These are phyloP conservation scores for Herpotrichia juniperi DNA, from an alignment of 2,329 filamentous ascomycete species.

Conservation along the genomic window DNA sequence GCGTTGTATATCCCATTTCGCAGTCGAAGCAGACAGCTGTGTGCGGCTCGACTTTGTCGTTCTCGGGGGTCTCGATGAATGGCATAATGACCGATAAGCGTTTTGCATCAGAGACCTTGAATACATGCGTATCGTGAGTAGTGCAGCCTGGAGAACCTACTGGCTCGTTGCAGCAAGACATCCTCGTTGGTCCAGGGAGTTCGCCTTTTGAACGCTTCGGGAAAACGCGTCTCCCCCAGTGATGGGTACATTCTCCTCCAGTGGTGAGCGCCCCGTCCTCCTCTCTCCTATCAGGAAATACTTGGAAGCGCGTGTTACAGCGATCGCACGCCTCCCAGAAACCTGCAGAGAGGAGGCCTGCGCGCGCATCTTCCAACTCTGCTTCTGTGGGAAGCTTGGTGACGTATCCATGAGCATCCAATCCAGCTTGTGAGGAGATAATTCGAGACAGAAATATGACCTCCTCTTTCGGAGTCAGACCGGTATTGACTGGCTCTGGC, in stretches of 20 bases:
- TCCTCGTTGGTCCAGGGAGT: conserved; percentile 62
- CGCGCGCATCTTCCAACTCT: conserved; percentile 70
- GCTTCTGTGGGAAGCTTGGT: conserved; percentile 67
- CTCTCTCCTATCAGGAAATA: conserved; percentile 83
- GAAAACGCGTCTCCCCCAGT: conserved; percentile 72
- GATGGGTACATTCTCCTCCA: conserved; percentile 79
- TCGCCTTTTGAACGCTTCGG: conserved; percentile 61
- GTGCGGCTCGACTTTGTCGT: conserved; percentile 48
- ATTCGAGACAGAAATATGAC: conserved; percentile 54
- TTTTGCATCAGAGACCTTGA: conserved; percentile 78
- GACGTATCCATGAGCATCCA: conserved; percentile 79
- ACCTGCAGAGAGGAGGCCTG: conserved; percentile 68
- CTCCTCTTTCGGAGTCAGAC: conserved; percentile 72
- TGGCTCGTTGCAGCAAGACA: conserved; percentile 78
- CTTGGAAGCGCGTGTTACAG: conserved; percentile 84
- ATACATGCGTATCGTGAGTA: conserved; percentile 76
- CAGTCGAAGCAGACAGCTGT: conserved; percentile 88
- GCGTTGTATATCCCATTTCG: conserved; percentile 94
- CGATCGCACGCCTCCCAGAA: conserved; percentile 91
- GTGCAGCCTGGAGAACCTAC: conserved; percentile 81
- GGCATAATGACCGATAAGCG: conserved; percentile 79
- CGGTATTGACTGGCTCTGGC: conserved; percentile 68
- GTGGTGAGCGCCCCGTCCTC: conserved; percentile 77
- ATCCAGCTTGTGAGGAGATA: conserved; percentile 65
- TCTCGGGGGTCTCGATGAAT: conserved; percentile 78